Evolutionary conservation across 495 filamentous ascomycete species (phyloP).

Genomic region (Corynascus novoguineensis): DNA sequence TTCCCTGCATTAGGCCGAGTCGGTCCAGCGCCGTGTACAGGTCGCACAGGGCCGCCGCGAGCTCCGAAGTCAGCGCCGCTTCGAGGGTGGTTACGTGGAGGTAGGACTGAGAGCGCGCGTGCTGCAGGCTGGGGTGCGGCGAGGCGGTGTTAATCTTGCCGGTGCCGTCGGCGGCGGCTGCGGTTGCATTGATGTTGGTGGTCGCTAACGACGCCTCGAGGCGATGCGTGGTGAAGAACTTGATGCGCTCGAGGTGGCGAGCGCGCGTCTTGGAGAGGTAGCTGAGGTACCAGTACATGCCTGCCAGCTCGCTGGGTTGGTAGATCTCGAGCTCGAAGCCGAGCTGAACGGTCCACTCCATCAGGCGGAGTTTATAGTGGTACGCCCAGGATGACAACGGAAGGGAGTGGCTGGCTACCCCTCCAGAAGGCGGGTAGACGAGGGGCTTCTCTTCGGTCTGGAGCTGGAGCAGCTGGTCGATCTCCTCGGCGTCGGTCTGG

Average conservation of each 20-base stretch:
- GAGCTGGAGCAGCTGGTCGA: conserved; percentile 65
- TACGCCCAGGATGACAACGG: conserved; percentile 86
- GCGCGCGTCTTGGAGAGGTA: conserved; percentile 51
- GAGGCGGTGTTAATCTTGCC: conserved; percentile 12
- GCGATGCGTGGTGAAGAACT: conserved; percentile 49
- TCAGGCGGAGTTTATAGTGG: conserved; percentile 77
- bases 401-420: conserved; percentile 43
- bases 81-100: conserved; percentile 60
- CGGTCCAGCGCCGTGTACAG: conserved; percentile 64
- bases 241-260: conserved; percentile 65
- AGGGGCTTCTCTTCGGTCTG: conserved; percentile 58
- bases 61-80: conserved; percentile 59
- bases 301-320: conserved; percentile 74
- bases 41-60: conserved; percentile 61
- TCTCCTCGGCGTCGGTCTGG: conserved; percentile 73
- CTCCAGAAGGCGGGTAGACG: conserved; percentile 26
- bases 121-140: conserved; percentile 31
- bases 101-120: conserved; percentile 48
- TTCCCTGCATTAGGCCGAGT: conserved; percentile 54
- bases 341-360: conserved; percentile 83
- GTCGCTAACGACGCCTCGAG: conserved; percentile 19
- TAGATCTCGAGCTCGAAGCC: conserved; percentile 96
- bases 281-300: conserved; percentile 84
- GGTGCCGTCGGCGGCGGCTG: conserved; percentile 19
- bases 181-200: conserved; percentile 3